Percentiles rank a stretch among this genome's conserved stretches.
Evolutionary conservation across 495 filamentous ascomycete genomes (phyloP).

Genomic region (Penicillium pulvis): DNA sequence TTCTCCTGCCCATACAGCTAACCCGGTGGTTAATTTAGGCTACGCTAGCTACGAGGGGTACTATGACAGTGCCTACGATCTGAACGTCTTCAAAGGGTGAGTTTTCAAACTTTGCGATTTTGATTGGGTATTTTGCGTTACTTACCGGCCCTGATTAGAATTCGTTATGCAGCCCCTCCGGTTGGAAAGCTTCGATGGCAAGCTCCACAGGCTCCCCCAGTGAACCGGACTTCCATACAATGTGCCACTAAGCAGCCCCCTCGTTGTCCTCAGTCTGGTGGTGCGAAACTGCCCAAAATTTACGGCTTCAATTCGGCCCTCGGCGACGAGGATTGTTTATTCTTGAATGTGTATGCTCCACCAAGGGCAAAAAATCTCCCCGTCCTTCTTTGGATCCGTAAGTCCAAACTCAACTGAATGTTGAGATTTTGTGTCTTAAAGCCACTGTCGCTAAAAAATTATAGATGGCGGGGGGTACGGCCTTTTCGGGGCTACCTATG

Average conservation of each 20-base stretch:
- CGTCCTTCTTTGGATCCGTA: conserved; percentile 18
- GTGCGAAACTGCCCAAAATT: conserved; percentile 9
- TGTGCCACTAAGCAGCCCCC: conserved; percentile 17
- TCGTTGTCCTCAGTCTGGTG: conserved; percentile 22
- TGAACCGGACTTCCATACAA: conserved; percentile 8
- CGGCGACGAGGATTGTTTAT: conserved; percentile 66
- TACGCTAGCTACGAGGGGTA: conserved; percentile 27
- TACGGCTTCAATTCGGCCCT: conserved; percentile 17
- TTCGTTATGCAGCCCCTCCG: conserved; percentile 42
- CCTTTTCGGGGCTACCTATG: conserved; percentile 13
- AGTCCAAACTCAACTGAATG: neutral
- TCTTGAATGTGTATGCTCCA: conserved; percentile 66
- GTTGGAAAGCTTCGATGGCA: conserved; percentile 41
- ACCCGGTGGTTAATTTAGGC: conserved; percentile 21
- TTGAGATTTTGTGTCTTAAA: neutral
- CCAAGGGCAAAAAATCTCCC: conserved; percentile 40
- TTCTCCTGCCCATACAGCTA: neutral
- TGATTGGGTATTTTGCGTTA: neutral
- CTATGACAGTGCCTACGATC: conserved; percentile 15
- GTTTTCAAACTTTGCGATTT: neutral
- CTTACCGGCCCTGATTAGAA: conserved; percentile 16
- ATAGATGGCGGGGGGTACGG: conserved; percentile 19
- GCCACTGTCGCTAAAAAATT: neutral
- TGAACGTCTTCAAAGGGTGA: conserved; percentile 32
- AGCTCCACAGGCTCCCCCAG: conserved; percentile 27